These are phyloP conservation scores for Solanum arcanum DNA, from an alignment of 257 asterid species.

Conservation along the genomic window DNA sequence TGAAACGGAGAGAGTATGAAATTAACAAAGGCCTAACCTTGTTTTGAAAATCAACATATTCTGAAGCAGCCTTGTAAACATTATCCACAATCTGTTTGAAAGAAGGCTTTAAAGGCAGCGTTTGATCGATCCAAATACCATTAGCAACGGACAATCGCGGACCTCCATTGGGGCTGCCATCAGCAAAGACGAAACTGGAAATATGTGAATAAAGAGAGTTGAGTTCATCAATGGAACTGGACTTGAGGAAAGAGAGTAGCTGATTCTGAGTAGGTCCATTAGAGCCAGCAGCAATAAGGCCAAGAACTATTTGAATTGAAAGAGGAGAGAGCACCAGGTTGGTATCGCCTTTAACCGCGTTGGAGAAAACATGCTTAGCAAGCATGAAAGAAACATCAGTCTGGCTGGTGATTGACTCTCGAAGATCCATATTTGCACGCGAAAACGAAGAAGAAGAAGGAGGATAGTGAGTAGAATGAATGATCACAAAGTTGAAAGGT, in stretches of 20 bases:
- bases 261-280: neutral
- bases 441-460: neutral
- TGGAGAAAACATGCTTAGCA: slow-evolving; percentile 24
- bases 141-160: neutral
- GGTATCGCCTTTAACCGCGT: neutral
- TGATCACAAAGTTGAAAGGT: neutral
- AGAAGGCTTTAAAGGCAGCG: neutral
- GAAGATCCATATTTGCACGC: slow-evolving; percentile 26
- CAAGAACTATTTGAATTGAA: slow-evolving; percentile 4
- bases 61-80: neutral
- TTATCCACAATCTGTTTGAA: neutral
- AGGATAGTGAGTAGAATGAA: neutral
- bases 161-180: neutral
- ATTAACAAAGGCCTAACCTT: neutral
- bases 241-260: neutral
- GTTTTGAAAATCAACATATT: neutral
- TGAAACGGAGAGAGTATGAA: neutral
- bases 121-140: neutral
- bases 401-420: slow-evolving; percentile 29
- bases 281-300: neutral
- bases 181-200: neutral
- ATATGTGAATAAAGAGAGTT: neutral
- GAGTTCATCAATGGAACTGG: neutral
- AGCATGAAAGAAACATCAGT: slow-evolving; percentile 28
- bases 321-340: slow-evolving; percentile 11